Evolutionary conservation across 2,329 filamentous ascomycete genomes (phyloP).

Genomic region (Dactylonectria macrodidyma): DNA sequence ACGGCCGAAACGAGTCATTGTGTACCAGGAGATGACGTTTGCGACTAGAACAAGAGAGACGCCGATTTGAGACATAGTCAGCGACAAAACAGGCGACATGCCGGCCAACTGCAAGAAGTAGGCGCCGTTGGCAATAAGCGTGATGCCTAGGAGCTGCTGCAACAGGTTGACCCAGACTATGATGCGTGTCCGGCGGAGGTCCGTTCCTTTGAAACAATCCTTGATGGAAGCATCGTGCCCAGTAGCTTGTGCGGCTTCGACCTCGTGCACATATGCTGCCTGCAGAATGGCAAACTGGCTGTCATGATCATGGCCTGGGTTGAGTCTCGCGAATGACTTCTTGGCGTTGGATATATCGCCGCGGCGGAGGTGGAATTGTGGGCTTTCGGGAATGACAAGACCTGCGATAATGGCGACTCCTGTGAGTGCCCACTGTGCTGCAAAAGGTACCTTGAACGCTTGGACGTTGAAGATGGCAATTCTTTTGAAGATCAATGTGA

Average conservation of each 20-base stretch:
- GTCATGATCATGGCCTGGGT: too few relatives aligned
- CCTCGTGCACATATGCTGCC: not conserved
- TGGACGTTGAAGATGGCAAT: not conserved
- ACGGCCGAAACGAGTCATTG: not conserved
- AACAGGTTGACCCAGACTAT: not conserved
- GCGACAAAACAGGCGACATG: too few relatives aligned
- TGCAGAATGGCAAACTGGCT: too few relatives aligned
- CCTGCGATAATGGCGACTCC: not conserved
- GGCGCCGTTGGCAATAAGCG: not conserved
- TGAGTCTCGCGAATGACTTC: too few relatives aligned
- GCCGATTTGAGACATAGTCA: too few relatives aligned
- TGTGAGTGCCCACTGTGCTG: not conserved
- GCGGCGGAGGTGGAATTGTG: not conserved
- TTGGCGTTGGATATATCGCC: too few relatives aligned
- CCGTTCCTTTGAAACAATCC: not conserved
- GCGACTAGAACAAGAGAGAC: not conserved
- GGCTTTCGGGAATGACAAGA: not conserved
- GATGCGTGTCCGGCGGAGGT: constrained; percentile 1
- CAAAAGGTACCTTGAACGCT: not conserved
- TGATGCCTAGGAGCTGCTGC: not conserved
- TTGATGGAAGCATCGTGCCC: not conserved
- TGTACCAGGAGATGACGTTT: not conserved
- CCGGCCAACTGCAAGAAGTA: constrained; percentile 1
- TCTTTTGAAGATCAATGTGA: not conserved
- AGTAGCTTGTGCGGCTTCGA: not conserved